Base-by-base conservation (phyloP, 2,329 filamentous ascomycete genomes). In the Drechslerella stenobrocha region DNA sequence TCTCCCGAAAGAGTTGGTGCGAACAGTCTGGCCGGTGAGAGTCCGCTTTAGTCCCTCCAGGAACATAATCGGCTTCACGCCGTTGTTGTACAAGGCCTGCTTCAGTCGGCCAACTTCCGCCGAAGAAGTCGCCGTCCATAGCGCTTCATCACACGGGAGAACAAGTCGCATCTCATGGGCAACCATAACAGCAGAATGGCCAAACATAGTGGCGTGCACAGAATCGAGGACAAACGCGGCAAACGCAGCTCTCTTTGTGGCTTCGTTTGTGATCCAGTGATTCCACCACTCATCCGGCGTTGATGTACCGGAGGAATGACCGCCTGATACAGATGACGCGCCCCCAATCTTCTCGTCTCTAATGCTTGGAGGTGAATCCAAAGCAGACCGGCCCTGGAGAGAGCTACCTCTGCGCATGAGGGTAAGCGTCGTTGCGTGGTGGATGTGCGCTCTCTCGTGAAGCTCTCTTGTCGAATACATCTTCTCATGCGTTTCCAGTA, bases 201-300 rank as follows among this genome's bases (percentile, higher is more conserved):
- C 93, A 76, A 97, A 97, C 88, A 98, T 96, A 24, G 90, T 96
- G 0, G 91, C 90, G 76, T 98, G 93, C 1, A 91, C 95, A 2
- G 91, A 95, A 76, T 98, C 93, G 71, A 97, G 87, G 42, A 96
- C 85, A 74, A 97, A 97, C 0, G 93, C 93, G 0, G 89, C 90
- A 77, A 96, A 97, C 0, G 92, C 93, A 2, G 88, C 89, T 64
- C 93, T 84, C 26, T 90, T 82, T 0, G 91, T 97, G 0, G 92
- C 88, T 76, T 98, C 93, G 51, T 90, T 90, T 9, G 87, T 91
- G 73, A 97, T 93, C 93, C 93, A 97, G 72, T 90, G 86, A 73
- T 90, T 88, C 93, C 93, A 98, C 81, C 88, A 93, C 71, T 95
- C 90, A 70, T 96, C 90, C 0, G 87, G 83, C 0, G 87, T 90